Evolutionary conservation across 805 yeast genomes (phyloP), one percentile per base, ranked within the genome.

Genomic region (Cyberlindnera sargentensis): DNA sequence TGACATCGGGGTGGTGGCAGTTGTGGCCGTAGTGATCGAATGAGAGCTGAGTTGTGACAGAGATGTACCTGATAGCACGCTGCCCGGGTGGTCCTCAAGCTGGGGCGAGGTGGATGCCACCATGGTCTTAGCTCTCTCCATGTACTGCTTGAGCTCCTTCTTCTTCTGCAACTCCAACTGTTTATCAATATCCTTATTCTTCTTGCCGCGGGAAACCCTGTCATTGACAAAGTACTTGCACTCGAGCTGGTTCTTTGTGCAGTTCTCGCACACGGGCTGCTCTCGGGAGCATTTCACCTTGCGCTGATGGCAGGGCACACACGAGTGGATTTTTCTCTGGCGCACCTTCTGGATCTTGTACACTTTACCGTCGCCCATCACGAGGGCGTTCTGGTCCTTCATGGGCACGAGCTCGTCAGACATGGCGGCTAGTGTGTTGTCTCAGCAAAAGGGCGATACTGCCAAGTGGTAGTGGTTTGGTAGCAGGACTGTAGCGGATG

Each of bases 141-240:
- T 56, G 35, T 51, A 53, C 37, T 49, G 43, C 34, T 55, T 55
- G 25, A 55, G 42, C 39, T 52, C 58, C 39, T 48, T 44, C 39
- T 58, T 59, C 43, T 51, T 51, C 41, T 47, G 41, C 33, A 41
- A 26, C 32, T 56, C 61, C 7, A 50, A 50, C 11, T 40, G 50
- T 40, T 45, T 52, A 42, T 57, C 60, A n/a, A 45, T 30, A 20
- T 51, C 54, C 15, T 52, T 46, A 34, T 51, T 47, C 45, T 55
- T 54, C 41, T 59, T 60, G 1, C 66, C 64, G 37, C 63, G 49
- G 3, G 63, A 60, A 15, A 77, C 74, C 37, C 83, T 54, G 47
- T 78, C 81, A 51, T 79, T 79, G 37, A 72, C 69, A 51, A 77
- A 79, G 55, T 78, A 78, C 48, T 70, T 69, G 59, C 85, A 79